Percentiles rank a stretch among this genome's conserved stretches.
Evolutionary conservation across 164 flowering plant species (phyloP).

Genomic region (Vitis amurensis): DNA sequence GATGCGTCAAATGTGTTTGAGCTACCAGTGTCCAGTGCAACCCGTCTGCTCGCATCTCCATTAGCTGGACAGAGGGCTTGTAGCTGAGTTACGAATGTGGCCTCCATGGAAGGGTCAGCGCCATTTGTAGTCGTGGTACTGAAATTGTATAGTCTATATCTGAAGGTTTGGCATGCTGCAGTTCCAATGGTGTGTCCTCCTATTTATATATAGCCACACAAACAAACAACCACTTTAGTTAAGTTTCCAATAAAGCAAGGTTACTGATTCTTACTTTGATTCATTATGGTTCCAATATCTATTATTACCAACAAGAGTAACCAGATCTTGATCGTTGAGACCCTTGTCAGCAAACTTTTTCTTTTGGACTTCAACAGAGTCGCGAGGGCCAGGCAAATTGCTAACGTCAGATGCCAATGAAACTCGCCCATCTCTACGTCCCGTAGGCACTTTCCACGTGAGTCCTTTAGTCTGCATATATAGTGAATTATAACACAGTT

Average conservation of each 20-base stretch:
- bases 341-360: constrained; percentile 41
- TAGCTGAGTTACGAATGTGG: constrained; percentile 39
- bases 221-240: too few relatives aligned
- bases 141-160: constrained; percentile 55
- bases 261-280: too few relatives aligned
- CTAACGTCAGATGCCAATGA: constrained; percentile 49
- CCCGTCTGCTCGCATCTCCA: constrained; percentile 42
- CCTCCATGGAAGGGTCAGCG: constrained; percentile 46
- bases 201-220: constrained; percentile 8
- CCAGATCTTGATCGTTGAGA: constrained; percentile 58
- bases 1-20: constrained; percentile 35
- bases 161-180: constrained; percentile 49
- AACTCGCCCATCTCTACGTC: constrained; percentile 56
- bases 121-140: constrained; percentile 24
- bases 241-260: too few relatives aligned
- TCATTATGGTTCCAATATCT: too few relatives aligned
- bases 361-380: constrained; percentile 42
- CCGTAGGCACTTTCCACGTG: constrained; percentile 55
- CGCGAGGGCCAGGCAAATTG: constrained; percentile 41
- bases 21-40: constrained; percentile 49
- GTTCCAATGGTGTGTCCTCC: constrained; percentile 81
- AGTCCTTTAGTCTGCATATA: constrained; percentile 39
- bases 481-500: not conserved
- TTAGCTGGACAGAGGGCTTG: constrained; percentile 40
- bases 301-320: constrained; percentile 55